Evolutionary conservation across 768 basidiomycete species (phyloP).

Genomic region (Boletus pseudopeckii): DNA sequence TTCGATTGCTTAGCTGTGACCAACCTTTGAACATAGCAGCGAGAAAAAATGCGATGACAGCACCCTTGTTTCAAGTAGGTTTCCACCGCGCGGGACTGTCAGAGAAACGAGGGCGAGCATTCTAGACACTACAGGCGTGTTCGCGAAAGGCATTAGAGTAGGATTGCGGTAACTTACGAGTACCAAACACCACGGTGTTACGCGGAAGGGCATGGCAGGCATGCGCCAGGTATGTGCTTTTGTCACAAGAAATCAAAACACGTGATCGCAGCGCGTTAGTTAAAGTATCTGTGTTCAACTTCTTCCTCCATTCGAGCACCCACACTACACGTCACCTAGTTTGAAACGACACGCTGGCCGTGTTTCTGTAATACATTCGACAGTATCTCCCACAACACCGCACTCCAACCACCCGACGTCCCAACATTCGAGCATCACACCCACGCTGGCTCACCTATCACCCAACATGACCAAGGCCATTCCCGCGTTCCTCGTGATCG

Average conservation of each 20-base stretch:
- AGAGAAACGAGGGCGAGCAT: too few species aligned
- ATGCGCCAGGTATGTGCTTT: too few species aligned
- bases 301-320: neutral
- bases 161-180: too few species aligned
- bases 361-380: neutral
- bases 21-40: too few species aligned
- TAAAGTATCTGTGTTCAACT: neutral
- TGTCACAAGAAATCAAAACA: constrained; percentile 12
- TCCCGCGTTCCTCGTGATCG: neutral
- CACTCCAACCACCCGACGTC: neutral
- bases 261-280: constrained; percentile 7
- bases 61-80: too few species aligned
- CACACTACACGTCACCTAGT: neutral
- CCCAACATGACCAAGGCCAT: constrained; percentile 1
- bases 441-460: neutral
- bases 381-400: neutral
- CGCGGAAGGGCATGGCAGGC: too few species aligned
- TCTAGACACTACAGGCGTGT: too few species aligned
- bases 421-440: neutral
- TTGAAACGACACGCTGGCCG: constrained; percentile 15
- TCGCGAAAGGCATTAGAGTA: too few species aligned
- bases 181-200: too few species aligned
- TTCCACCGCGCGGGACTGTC: too few species aligned
- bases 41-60: too few species aligned
- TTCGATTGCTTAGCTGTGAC: too few species aligned